Conservation (phyloP, 768 basidiomycete genomes). For the Daedaleopsis sinensis region DNA sequence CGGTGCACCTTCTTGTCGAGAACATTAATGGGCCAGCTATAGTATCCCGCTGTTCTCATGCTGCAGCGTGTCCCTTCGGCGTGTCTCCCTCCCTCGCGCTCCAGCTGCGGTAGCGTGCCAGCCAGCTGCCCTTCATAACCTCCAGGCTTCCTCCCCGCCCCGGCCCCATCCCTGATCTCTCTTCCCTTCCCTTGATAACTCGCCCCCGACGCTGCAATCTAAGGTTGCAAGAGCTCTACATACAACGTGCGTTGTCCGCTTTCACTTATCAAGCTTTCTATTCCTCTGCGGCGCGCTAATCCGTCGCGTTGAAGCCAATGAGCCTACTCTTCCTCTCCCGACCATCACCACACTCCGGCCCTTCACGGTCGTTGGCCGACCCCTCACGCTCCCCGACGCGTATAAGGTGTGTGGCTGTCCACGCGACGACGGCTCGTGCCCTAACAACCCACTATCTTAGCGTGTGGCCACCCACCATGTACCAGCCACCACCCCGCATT, state of each 20-base stretch:
- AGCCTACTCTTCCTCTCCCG: neutral
- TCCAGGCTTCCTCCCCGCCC: neutral
- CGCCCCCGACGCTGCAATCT: neutral
- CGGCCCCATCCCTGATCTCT: neutral
- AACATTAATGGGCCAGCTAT: neutral
- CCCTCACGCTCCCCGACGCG: neutral
- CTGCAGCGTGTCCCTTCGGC: neutral
- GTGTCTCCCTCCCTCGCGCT: neutral
- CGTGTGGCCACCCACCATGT: neutral
- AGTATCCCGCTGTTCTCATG: slow-evolving; percentile 2
- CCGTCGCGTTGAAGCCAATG: neutral
- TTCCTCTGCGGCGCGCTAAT: neutral
- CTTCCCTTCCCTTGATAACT: neutral
- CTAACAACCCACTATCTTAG: neutral
- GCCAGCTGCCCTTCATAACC: neutral
- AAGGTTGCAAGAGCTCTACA: neutral
- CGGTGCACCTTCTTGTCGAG: slow-evolving; percentile 1
- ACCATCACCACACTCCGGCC: neutral
- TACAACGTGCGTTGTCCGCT: neutral
- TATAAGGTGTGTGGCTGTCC: neutral
- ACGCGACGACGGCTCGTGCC: neutral
- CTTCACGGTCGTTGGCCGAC: neutral
- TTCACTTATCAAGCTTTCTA: neutral
- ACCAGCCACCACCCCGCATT: neutral
- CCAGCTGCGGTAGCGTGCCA: slow-evolving; percentile 1